A percentile compares a stretch with the other conserved stretches of the same genome.
phyloP scores from a whole-genome alignment of 2,329 filamentous ascomycete genomes.

The Teratosphaeria pseudoeucalypti region DNA sequence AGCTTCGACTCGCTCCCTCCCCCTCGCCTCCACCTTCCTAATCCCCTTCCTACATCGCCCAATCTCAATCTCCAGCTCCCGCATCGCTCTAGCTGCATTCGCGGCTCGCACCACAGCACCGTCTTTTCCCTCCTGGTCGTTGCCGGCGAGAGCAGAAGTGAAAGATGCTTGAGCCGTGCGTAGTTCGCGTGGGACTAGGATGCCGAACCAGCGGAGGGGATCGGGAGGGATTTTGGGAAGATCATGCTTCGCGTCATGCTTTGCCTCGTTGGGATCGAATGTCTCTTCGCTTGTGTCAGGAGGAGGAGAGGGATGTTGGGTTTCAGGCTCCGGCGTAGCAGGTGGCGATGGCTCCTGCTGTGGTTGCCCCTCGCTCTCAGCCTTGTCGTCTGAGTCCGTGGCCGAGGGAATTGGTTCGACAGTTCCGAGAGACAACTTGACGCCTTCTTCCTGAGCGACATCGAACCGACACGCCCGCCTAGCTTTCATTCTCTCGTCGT shows the following conservation, averaged over 20 bases:
- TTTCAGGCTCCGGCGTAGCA: slow-evolving; percentile 35
- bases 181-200: slow-evolving; percentile 39
- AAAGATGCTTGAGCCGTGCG: slow-evolving; percentile 51
- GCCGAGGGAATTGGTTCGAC: not conserved
- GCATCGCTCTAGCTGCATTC: slow-evolving; percentile 51
- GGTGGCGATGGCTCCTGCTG: slow-evolving; percentile 16
- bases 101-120: slow-evolving; percentile 48
- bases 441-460: slow-evolving; percentile 12
- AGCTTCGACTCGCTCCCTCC: too few relatives aligned
- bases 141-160: slow-evolving; percentile 34
- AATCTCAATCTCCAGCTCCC: slow-evolving; percentile 57
- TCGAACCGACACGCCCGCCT: slow-evolving; percentile 33
- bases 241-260: not conserved
- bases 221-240: slow-evolving; percentile 26
- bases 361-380: not conserved
- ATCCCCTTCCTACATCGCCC: slow-evolving; percentile 43
- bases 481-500: slow-evolving; percentile 64
- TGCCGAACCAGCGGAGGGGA: slow-evolving; percentile 49
- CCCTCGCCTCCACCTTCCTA: slow-evolving; percentile 26
- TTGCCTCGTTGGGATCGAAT: not conserved
- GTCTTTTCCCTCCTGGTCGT: slow-evolving; percentile 23
- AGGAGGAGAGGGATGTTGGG: not conserved
- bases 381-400: slow-evolving; percentile 1
- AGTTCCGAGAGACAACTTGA: not conserved
- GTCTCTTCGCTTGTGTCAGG: not conserved